Base-by-base conservation (phyloP, 2,329 filamentous ascomycete species). In the Sporothrix schenckii region DNA sequence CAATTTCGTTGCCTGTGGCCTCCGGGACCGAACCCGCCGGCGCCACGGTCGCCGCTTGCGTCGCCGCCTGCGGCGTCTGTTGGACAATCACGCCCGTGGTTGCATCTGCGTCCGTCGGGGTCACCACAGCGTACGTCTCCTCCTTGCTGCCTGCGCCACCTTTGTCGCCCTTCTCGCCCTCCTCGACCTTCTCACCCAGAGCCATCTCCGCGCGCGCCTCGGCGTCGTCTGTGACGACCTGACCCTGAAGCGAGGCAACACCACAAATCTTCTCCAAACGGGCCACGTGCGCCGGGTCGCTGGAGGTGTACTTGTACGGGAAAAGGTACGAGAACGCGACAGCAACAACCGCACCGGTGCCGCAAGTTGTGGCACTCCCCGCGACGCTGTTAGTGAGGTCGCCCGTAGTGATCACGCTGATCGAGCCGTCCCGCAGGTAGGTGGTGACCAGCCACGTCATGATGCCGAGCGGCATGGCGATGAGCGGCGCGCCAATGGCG, bases 401-500 rank as follows among this genome's bases (percentile, higher is more conserved):
- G 13, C 80, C 79, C 0, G 78, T 81, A 0, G 77, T 81, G 4
- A 73, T 73, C 24, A 82, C 77, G 53, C 71, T 78, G 71, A 81
- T 79, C 1, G 54, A 70, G 1, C 80, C 80, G 13, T 74, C 77
- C 5, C 79, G 75, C 27, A 77, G 73, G 60, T 76, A 75, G 1
- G 80, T 78, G 0, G 79, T 79, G 7, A 81, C 74, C 11, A 82
- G 77, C 80, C 80, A 82, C 0, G 77, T 77, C 4, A 78, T 74
- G 2, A 82, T 66, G 0, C 79, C 80, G 50, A 75, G 73, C 0
- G 70, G 56, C 24, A 78, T 76, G 1, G 78, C 80, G 13, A 80
- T 75, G 76, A 77, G 80, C 0, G 80, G 80, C 0, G 79, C 73
- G 1, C 74, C 71, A 0, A 81, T 74, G 0, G 79, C 77, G 0